Conservation (phyloP, 306 rosid genomes). For the Vachellia pachyceras region DNA sequence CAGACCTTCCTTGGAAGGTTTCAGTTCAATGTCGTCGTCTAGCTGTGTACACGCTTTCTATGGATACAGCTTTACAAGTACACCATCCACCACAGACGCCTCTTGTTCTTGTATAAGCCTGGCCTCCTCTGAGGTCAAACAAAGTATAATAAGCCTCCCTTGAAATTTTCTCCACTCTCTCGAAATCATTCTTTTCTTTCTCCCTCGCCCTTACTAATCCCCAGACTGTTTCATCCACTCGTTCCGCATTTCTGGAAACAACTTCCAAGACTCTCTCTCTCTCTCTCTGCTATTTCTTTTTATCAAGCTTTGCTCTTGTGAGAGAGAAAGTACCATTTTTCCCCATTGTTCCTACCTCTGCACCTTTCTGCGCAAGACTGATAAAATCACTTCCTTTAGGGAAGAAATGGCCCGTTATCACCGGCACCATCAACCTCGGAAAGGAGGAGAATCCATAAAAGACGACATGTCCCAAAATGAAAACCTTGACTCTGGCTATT, state of each 20-base stretch:
- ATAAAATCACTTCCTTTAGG: conserved; percentile 31
- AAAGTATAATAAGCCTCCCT: neutral
- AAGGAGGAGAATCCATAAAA: conserved; percentile 34
- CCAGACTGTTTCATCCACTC: neutral
- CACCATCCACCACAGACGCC: neutral
- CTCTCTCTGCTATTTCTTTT: neutral
- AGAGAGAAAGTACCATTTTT: neutral
- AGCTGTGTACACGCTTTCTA: neutral
- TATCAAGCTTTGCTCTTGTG: neutral
- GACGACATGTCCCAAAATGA: conserved; percentile 58
- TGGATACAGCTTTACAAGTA: neutral
- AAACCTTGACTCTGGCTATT: conserved; percentile 35
- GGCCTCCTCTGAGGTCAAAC: neutral
- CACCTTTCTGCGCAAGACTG: neutral
- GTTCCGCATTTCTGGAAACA: neutral
- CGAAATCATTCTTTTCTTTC: neutral
- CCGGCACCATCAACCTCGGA: conserved; percentile 58
- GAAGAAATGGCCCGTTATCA: conserved; percentile 62
- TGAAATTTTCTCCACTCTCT: neutral
- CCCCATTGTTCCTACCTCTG: neutral
- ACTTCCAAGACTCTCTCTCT: neutral
- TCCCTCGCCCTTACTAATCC: neutral
- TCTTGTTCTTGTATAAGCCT: too few species aligned
- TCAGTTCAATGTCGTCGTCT: neutral
- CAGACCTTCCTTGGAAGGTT: neutral